Base-by-base conservation (phyloP, 148 eudicot species). In the Amaranthus hypochondriacus region DNA sequence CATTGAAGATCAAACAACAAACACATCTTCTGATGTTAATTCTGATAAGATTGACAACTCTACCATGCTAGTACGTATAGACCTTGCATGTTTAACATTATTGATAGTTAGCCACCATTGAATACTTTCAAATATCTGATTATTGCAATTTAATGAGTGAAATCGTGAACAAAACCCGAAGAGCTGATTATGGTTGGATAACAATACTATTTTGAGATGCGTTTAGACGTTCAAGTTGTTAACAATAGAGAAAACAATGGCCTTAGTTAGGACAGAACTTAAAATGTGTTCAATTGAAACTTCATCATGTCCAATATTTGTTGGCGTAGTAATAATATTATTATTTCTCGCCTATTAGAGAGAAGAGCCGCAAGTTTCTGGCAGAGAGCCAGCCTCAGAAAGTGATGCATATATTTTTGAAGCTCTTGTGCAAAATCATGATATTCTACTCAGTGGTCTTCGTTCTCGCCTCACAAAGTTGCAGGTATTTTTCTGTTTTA, bases 401-500 rank as follows among this genome's bases (percentile, higher is more conserved):
- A 79, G 75, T 74, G 96, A 84, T 66, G 78, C 71, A 12, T 79
- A 60, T 76, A 56, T 83, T 56, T 72, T 84, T 72, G 94, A 96
- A 75, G 84, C 64, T 70, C 84, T 96, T 70, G 82, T 96, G 96
- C 85, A 82, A 81, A 85, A 80, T 75, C 99, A 96, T 87, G 96
- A 96, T 76, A 83, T 73, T 48, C 83, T 90, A 28, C 81, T 92
- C 69, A 96, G 89, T 82, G 83, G 78, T 62, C 90, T 92, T 73
- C 87, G 96, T 21, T 89, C 96, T 56, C 87, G 99, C 43, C 81
- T 96, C 75, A 90, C 92, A 77, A 89, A 92, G 81, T 82, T 96
- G 76, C 99, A 89, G 95, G 99, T 92, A 80, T 18, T 72, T 69
- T 76, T 79, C 60, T 73, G 14, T 11, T 5, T 66, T 65, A 13